These are phyloP conservation scores for Globisporangium uncinulatum DNA, from an alignment of 352 stramenopile genomes.

Conservation along the genomic window DNA sequence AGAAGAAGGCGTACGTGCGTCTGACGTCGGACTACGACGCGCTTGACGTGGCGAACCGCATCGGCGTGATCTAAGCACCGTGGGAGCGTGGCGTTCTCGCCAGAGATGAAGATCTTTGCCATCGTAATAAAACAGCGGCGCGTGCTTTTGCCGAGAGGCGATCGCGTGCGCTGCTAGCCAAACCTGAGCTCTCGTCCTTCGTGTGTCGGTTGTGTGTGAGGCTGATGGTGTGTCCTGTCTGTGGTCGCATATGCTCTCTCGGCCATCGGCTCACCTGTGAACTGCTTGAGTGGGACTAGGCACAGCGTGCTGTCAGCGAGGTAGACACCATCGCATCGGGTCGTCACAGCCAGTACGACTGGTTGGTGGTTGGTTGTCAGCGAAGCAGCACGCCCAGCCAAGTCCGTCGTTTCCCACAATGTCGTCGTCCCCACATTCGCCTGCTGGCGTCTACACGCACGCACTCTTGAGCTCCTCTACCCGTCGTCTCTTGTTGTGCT, in stretches of 20 bases:
- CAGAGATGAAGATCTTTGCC: constrained; percentile 50
- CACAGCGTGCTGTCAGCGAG: too few species aligned
- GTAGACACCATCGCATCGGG: too few species aligned
- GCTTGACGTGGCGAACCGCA: constrained; percentile 99
- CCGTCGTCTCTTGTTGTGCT: not conserved
- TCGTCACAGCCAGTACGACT: too few species aligned
- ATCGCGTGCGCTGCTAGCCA: constrained; percentile 9
- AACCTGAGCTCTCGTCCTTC: not conserved
- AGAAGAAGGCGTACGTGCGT: constrained; percentile 99
- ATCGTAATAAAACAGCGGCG: constrained; percentile 41
- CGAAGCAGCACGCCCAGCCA: too few species aligned
- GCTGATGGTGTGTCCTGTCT: not conserved
- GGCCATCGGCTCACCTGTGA: too few species aligned
- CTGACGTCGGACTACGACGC: constrained; percentile 99
- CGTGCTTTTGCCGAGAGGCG: constrained; percentile 9
- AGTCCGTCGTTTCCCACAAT: too few species aligned
- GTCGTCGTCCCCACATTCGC: too few species aligned
- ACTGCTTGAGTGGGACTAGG: too few species aligned
- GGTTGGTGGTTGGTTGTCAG: too few species aligned
- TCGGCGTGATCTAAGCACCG: constrained; percentile 98
- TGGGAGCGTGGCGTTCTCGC: constrained; percentile 18
- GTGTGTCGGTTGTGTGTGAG: not conserved
- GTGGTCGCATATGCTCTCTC: too few species aligned
- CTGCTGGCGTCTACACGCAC: too few species aligned
- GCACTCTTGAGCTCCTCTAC: too few species aligned